Evolutionary conservation across 2,329 filamentous ascomycete species (phyloP), one percentile per base, ranked within the genome.

Genomic region (Colletotrichum shisoi): DNA sequence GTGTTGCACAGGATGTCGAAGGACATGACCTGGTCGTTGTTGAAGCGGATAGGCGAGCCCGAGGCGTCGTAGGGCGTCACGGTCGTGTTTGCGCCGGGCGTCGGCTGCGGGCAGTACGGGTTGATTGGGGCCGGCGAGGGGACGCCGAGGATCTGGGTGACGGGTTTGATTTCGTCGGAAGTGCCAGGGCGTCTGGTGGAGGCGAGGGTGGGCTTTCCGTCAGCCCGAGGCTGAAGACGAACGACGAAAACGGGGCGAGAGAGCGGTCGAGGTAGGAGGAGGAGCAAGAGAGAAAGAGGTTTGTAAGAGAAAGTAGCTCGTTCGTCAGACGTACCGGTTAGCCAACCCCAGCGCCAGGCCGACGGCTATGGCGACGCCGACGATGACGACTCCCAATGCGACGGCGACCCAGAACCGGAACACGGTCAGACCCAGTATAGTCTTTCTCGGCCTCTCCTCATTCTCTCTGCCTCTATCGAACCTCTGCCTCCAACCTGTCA

Each of bases 31-130:
- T 68, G 49, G 58, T 69, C 67, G 44, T 69, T 69, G 46, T 69
- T 69, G 65, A 69, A 69, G 63, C 64, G 63, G 48, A 69, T 69
- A 31, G 67, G 59, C 13, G 53, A 54, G 24, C 67, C 67, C 1
- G 67, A 69, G 34, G 65, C 67, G 56, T 69, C 67, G 54, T 69
- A 69, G n/a, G 67, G 60, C 13, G 67, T 69, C 8, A 69, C 60
- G 42, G 24, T 61, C 24, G 52, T 69, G 39, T 57, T 64, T 2
- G 13, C 15, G 21, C 37, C 48, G 21, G 37, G 31, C 12, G n/a
- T 53, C 24, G 46, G 15, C 24, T 15, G 40, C 27, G 48, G 31
- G 51, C 67, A 69, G 63, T 68, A 69, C 40, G 54, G 67, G 46
- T 69, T 69, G 31, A 69, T 45, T 42, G 65, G 67, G n/a, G 67